phyloP scores from a whole-genome alignment of 305 asterid species.

The Salvia sclarea region DNA sequence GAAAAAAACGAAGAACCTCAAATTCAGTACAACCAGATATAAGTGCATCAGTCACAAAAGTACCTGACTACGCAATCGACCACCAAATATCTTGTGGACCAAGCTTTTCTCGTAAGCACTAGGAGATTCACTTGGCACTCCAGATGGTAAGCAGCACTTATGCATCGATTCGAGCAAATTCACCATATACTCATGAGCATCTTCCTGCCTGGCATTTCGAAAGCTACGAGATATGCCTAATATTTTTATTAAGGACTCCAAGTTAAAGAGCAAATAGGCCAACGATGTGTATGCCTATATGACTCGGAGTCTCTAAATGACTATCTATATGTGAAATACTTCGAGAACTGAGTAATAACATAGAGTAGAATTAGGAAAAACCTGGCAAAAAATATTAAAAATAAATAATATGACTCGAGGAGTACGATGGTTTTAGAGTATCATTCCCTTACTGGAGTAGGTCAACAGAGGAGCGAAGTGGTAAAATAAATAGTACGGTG shows the following conservation, averaged over 20 bases:
- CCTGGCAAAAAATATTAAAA: neutral
- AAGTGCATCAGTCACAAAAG: slow-evolving; percentile 5
- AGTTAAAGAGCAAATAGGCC: slow-evolving; percentile 22
- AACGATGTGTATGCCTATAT: neutral
- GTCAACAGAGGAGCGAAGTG: neutral
- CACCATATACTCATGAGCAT: slow-evolving; percentile 99
- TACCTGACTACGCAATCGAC: slow-evolving; percentile 95
- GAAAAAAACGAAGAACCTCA: neutral
- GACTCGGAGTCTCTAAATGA: slow-evolving; percentile 4
- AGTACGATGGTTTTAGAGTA: neutral
- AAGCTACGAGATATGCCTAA: slow-evolving; percentile 94
- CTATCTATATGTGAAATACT: neutral
- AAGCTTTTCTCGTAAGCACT: slow-evolving; percentile 93
- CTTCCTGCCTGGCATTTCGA: slow-evolving; percentile 92
- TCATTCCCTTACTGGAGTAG: neutral
- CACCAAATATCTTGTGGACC: slow-evolving; percentile 98
- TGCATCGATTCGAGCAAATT: slow-evolving; percentile 96
- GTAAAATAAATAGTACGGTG: neutral
- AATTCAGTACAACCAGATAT: slow-evolving; percentile 3
- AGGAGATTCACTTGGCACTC: slow-evolving; percentile 93
- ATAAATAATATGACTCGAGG: neutral
- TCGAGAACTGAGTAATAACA: neutral
- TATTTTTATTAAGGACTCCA: slow-evolving; percentile 50
- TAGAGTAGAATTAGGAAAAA: neutral
- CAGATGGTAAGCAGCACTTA: slow-evolving; percentile 95